A percentile compares a stretch with the other conserved stretches of the same genome.
Conservation (phyloP, 148 eudicot genomes). For the Polygonum maritimum region DNA sequence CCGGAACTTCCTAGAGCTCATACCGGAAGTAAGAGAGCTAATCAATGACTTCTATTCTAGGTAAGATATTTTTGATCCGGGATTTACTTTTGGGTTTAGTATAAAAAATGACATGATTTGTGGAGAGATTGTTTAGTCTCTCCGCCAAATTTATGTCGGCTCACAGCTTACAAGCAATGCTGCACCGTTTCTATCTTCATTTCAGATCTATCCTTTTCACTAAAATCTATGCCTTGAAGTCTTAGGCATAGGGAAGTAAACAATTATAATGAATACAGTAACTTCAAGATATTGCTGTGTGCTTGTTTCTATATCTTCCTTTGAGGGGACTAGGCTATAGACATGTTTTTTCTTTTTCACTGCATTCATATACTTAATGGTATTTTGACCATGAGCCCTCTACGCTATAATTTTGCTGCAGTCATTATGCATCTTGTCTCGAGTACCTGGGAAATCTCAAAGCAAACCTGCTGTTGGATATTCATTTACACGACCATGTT, state of each 20-base stretch:
- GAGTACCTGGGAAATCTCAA: conserved; percentile 75
- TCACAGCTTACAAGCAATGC: not conserved
- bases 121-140: not conserved
- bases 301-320: not conserved
- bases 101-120: not conserved
- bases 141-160: not conserved
- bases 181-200: not conserved
- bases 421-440: conserved; percentile 88
- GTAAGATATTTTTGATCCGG: conserved; percentile 22
- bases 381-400: not conserved
- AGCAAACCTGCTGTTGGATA: conserved; percentile 75
- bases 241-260: not conserved
- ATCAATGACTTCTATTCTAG: conserved; percentile 89
- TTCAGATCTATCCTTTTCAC: not conserved
- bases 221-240: not conserved
- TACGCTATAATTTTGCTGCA: conserved; percentile 20
- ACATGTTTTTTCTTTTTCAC: not conserved
- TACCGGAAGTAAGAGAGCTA: conserved; percentile 94
- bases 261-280: not conserved
- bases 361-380: not conserved
- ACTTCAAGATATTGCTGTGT: not conserved
- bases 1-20: conserved; percentile 87
- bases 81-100: not conserved
- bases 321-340: not conserved
- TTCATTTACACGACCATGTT: conserved; percentile 88